Evolutionary conservation across 192 early-diverging fungal genomes (phyloP), one percentile per base, ranked within the genome.

Genomic region (Entomortierella parvispora): DNA sequence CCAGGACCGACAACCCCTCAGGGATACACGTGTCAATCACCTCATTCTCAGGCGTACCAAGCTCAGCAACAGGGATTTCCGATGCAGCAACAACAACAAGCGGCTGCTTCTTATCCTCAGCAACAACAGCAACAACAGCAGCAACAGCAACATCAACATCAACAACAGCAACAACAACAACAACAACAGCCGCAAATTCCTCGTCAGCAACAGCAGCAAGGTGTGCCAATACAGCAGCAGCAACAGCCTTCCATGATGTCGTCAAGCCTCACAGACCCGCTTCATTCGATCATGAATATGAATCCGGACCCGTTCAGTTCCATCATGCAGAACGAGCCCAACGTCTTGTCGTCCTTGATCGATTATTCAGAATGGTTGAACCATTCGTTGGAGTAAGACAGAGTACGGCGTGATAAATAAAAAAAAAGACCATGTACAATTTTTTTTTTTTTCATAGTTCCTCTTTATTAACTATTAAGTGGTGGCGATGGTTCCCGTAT

Each of bases 351-450:
- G 23, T 77, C 74, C 28, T 54, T 77, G 54, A 77, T 77, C 53
- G 74, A 77, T 18, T 77, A 77, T 22, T 77, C 74, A 4, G 74
- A 77, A 25, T 77, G 74, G 74, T 47, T 77, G 45, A 77, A 77
- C 49, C 70, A 74, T 33, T 59, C 62, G 23, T 28, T 74, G 12
- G 74, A 77, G 28, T 64, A 32, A 55, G 22, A 58, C 10, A 47
- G 20, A n/a, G 23, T 52, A 26, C 25, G 11, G 31, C 25, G 11
- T 22, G 7, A 22, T 48, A 15, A 12, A 22, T 15, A 2, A 26
- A 48, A 10, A 3, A n/a, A 65, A 20, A 34, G 23, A 4, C 2
- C 22, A 12, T 50, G 9, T 52, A 14, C 32, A 25, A 31, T 33
- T 12, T 8, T 28, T n/a, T 4, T 2, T 55, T 0, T 11, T 32